These are phyloP conservation scores for Yarrowia osloensis DNA, from an alignment of 805 yeast species.

Conservation along the genomic window DNA sequence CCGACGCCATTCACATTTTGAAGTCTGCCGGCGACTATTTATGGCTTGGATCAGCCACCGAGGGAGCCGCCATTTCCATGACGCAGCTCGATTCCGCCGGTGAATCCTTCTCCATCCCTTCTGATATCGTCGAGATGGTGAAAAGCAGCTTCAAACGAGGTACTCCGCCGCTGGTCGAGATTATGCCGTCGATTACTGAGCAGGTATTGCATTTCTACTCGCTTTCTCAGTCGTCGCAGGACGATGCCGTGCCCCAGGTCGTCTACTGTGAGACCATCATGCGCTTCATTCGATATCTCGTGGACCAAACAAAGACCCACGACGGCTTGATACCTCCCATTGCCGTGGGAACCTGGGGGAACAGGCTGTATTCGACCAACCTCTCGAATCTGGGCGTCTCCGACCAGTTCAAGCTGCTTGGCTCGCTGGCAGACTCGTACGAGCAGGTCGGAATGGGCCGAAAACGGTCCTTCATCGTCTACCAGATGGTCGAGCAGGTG, in stretches of 20 bases:
- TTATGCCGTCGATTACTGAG: slow-evolving; percentile 38
- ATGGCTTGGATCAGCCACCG: slow-evolving; percentile 90
- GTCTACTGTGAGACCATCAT: slow-evolving; percentile 73
- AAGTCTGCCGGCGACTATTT: slow-evolving; percentile 69
- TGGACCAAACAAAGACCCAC: slow-evolving; percentile 1
- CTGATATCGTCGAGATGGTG: neutral
- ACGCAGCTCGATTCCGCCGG: slow-evolving; percentile 47
- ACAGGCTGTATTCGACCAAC: slow-evolving; percentile 50
- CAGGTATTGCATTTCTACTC: slow-evolving; percentile 48
- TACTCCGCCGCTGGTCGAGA: neutral
- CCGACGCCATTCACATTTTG: slow-evolving; percentile 67
- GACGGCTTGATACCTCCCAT: slow-evolving; percentile 33
- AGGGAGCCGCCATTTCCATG: slow-evolving; percentile 70
- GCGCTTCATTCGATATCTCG: slow-evolving; percentile 55
- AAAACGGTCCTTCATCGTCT: slow-evolving; percentile 44
- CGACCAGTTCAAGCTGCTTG: slow-evolving; percentile 64
- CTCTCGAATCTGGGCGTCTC: slow-evolving; percentile 50
- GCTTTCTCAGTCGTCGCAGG: slow-evolving; percentile 56
- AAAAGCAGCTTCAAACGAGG: neutral
- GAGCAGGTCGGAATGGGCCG: slow-evolving; percentile 60
- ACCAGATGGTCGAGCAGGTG: slow-evolving; percentile 21
- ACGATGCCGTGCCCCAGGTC: slow-evolving; percentile 79
- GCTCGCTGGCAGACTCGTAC: slow-evolving; percentile 66
- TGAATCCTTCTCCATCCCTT: neutral
- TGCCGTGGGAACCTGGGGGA: slow-evolving; percentile 55